Percentiles rank a stretch among this genome's conserved stretches.
Conservation (phyloP, 257 asterid species). For the Fraxinus pennsylvanica region DNA sequence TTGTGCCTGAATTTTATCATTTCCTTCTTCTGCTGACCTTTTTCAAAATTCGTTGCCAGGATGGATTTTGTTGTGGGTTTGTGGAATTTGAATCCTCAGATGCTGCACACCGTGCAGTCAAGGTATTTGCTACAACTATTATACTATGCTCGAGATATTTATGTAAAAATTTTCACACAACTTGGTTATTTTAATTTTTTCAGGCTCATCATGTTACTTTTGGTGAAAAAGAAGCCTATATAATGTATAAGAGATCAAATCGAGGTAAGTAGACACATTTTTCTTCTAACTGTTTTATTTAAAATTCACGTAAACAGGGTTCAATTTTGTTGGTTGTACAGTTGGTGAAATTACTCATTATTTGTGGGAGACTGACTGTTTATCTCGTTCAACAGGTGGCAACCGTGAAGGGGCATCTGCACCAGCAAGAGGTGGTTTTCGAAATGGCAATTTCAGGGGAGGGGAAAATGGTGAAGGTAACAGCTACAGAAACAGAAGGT, state of each 20-base stretch:
- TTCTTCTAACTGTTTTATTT: not conserved
- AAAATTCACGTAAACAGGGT: not conserved
- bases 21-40: constrained; percentile 21
- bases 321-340: too few species aligned
- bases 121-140: constrained; percentile 34
- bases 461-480: constrained; percentile 23
- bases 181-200: not conserved
- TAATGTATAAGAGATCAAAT: constrained; percentile 39
- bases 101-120: constrained; percentile 60
- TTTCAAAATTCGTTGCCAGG: constrained; percentile 37
- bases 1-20: not conserved
- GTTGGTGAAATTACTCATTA: not conserved
- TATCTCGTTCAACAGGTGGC: constrained; percentile 30
- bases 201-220: constrained; percentile 52
- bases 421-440: constrained; percentile 26
- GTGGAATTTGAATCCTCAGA: constrained; percentile 66
- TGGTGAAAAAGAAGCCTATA: constrained; percentile 44
- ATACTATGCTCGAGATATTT: not conserved
- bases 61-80: constrained; percentile 70
- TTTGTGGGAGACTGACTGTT: too few species aligned
- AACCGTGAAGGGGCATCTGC: constrained; percentile 33
- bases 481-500: constrained; percentile 1
- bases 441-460: constrained; percentile 21
- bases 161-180: not conserved
- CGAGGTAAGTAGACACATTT: constrained; percentile 33